phyloP scores from a whole-genome alignment of 2,329 filamentous ascomycete genomes.

The Venturia aucupariae region DNA sequence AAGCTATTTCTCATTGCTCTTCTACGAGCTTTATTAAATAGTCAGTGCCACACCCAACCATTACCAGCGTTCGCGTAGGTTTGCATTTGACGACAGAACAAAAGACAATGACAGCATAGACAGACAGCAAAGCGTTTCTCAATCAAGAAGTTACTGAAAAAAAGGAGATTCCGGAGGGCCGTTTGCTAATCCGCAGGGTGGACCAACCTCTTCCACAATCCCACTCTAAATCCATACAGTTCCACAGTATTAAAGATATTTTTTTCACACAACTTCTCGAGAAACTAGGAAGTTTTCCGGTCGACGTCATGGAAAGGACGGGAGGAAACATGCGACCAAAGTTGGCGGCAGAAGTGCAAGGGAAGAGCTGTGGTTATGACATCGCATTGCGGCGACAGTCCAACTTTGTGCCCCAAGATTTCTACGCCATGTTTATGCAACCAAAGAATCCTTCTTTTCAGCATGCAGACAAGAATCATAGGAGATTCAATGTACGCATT shows the following conservation, averaged over 20 bases:
- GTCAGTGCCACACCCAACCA: not conserved
- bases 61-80: not conserved
- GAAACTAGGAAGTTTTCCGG: not conserved
- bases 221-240: not conserved
- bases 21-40: not conserved
- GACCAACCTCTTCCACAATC: not conserved
- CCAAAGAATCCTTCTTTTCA: too few relatives aligned
- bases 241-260: too few relatives aligned
- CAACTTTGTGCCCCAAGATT: too few relatives aligned
- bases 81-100: not conserved
- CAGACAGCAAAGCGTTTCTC: not conserved
- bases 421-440: too few relatives aligned
- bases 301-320: too few relatives aligned
- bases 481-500: not conserved
- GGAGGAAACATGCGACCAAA: not conserved
- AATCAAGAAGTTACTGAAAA: not conserved
- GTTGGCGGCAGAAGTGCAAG: not conserved
- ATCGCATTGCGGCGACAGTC: too few relatives aligned
- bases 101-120: too few relatives aligned
- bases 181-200: not conserved
- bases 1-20: not conserved
- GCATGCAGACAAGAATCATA: too few relatives aligned
- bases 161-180: not conserved
- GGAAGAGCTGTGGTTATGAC: not conserved
- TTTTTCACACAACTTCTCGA: not conserved